These are phyloP conservation scores for Favolaschia claudopus DNA, from an alignment of 768 basidiomycete species.

Conservation along the genomic window DNA sequence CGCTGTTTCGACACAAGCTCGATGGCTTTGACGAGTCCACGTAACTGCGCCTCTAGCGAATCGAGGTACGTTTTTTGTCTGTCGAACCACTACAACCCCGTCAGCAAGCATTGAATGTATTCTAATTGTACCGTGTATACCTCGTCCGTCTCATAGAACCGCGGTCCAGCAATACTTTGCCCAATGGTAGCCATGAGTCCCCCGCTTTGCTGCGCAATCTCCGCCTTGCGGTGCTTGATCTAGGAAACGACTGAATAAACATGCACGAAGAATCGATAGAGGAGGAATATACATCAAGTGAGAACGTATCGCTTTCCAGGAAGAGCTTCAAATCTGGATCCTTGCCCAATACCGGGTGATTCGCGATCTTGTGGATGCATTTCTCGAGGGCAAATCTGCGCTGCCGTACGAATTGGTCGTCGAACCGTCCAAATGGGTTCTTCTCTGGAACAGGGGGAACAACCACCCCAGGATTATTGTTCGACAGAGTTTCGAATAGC, in stretches of 20 bases:
- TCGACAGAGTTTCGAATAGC: constrained; percentile 88
- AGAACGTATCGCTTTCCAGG: constrained; percentile 91
- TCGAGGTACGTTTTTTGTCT: constrained; percentile 86
- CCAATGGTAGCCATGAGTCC: constrained; percentile 88
- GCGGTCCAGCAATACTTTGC: constrained; percentile 76
- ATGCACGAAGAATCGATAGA: neutral
- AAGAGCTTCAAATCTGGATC: constrained; percentile 91
- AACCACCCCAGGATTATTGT: constrained; percentile 95
- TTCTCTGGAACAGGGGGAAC: constrained; percentile 98
- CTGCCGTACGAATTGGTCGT: constrained; percentile 89
- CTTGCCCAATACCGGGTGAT: constrained; percentile 88
- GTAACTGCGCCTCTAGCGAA: constrained; percentile 87
- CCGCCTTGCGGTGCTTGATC: constrained; percentile 90
- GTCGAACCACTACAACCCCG: constrained; percentile 84
- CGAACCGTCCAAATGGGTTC: constrained; percentile 91
- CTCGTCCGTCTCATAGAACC: constrained; percentile 91
- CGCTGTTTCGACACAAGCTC: constrained; percentile 87
- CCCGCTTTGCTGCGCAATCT: constrained; percentile 77
- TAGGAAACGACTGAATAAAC: constrained; percentile 36
- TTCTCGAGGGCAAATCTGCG: constrained; percentile 85
- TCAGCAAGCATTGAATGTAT: neutral
- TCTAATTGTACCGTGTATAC: constrained; percentile 43
- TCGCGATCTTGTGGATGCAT: constrained; percentile 91
- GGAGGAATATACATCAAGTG: constrained; percentile 75
- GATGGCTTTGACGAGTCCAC: constrained; percentile 86